phyloP scores from a whole-genome alignment of 2,329 filamentous ascomycete genomes.

The Byssoonygena ceratinophila region DNA sequence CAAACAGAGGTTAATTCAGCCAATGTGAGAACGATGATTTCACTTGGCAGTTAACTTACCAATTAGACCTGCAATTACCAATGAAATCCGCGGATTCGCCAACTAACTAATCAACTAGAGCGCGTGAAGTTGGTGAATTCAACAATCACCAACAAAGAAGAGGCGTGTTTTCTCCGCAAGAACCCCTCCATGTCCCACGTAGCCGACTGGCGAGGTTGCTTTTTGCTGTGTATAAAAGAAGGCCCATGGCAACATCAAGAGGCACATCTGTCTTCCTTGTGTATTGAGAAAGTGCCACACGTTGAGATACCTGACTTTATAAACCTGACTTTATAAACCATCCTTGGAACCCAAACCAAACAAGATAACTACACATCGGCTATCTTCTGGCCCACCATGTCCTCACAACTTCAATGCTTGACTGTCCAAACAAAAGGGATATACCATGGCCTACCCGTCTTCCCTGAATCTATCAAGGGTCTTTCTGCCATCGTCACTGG shows the following conservation, averaged over 20 bases:
- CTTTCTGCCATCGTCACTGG: conserved; percentile 45
- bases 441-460: conserved; percentile 42
- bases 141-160: too few relatives aligned
- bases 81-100: too few relatives aligned
- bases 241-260: too few relatives aligned
- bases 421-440: conserved; percentile 31
- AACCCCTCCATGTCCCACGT: background rate
- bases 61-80: too few relatives aligned
- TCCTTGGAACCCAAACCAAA: background rate
- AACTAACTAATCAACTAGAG: too few relatives aligned
- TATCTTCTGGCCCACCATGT: background rate
- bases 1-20: too few relatives aligned
- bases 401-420: background rate
- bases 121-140: too few relatives aligned
- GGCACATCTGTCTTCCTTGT: too few relatives aligned
- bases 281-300: background rate
- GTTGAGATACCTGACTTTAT: background rate
- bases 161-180: background rate
- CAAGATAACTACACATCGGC: background rate
- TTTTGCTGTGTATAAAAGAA: background rate
- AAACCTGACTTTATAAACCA: background rate
- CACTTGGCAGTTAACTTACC: too few relatives aligned
- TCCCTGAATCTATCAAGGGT: conserved; percentile 33
- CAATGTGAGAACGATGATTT: too few relatives aligned
- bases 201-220: background rate